Evolutionary conservation across 2,329 filamentous ascomycete genomes (phyloP).

Genomic region (Pseudogymnoascus sp.): DNA sequence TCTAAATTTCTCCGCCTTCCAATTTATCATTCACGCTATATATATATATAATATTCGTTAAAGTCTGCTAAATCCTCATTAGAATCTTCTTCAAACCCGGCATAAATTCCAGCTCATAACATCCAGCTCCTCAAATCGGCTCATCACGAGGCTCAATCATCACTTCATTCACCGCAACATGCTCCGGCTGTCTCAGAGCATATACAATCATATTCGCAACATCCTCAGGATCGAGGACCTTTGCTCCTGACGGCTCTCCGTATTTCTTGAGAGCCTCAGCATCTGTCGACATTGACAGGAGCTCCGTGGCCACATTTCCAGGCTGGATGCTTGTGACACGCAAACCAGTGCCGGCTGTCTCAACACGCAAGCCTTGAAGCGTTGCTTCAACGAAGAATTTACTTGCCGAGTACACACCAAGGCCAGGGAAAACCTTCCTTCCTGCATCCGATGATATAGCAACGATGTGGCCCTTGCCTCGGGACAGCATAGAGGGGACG

Average conservation of each 20-base stretch:
- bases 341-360: conserved; percentile 68
- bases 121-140: conserved; percentile 48
- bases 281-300: conserved; percentile 70
- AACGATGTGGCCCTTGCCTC: conserved; percentile 66
- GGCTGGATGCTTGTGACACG: conserved; percentile 71
- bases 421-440: conserved; percentile 72
- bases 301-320: conserved; percentile 67
- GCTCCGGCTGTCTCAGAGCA: conserved; percentile 65
- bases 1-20: not conserved
- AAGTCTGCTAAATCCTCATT: not conserved
- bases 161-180: conserved; percentile 76
- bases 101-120: not conserved
- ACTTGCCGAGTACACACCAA: conserved; percentile 75
- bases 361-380: conserved; percentile 66
- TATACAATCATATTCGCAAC: conserved; percentile 68
- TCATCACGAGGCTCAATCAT: conserved; percentile 73
- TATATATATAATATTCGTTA: not conserved
- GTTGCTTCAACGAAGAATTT: conserved; percentile 84
- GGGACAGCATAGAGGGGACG: conserved; percentile 65
- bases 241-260: conserved; percentile 67
- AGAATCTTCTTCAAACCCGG: not conserved
- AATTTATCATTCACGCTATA: not conserved
- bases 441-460: conserved; percentile 79
- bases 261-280: conserved; percentile 71
- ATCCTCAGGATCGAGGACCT: conserved; percentile 68